These are phyloP conservation scores for Saururus chinensis DNA, from an alignment of 164 flowering plant species.

Conservation along the genomic window DNA sequence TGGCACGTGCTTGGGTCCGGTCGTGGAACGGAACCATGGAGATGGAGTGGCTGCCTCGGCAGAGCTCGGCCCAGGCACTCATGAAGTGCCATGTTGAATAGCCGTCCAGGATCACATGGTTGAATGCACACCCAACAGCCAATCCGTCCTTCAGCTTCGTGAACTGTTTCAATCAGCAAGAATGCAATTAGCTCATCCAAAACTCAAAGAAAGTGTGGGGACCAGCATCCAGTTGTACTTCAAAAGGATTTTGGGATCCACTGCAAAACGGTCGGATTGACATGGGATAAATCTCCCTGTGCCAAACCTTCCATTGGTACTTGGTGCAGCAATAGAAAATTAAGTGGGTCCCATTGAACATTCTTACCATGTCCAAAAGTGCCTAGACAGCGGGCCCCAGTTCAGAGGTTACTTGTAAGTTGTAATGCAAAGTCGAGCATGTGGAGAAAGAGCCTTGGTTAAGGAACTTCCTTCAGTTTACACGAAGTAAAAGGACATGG, in stretches of 20 bases:
- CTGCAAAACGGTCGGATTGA: neutral
- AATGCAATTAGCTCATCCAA: too few relatives aligned
- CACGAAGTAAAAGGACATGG: too few relatives aligned
- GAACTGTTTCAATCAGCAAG: slow-evolving; percentile 23
- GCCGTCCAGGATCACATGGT: slow-evolving; percentile 87
- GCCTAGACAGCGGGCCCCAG: too few relatives aligned
- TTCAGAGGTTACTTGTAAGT: too few relatives aligned
- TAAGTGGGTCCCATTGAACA: too few relatives aligned
- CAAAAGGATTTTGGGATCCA: neutral
- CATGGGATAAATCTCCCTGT: too few relatives aligned
- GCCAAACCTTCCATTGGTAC: too few relatives aligned
- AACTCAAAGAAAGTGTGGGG: neutral
- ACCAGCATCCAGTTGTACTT: neutral
- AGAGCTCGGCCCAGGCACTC: slow-evolving; percentile 83
- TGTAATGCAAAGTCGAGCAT: too few relatives aligned
- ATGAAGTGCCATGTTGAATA: slow-evolving; percentile 97
- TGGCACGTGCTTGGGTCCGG: slow-evolving; percentile 65
- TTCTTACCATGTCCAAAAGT: too few relatives aligned
- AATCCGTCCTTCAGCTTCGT: slow-evolving; percentile 89
- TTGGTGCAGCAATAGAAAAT: too few relatives aligned
- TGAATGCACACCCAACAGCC: slow-evolving; percentile 81
- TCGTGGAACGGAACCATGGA: slow-evolving; percentile 70
- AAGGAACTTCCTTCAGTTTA: too few relatives aligned
- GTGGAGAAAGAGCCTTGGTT: too few relatives aligned
- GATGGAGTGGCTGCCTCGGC: slow-evolving; percentile 36